A percentile compares a stretch with the other conserved stretches of the same genome.
phyloP scores from a whole-genome alignment of 305 asterid genomes.

The Fraxinus albicans region DNA sequence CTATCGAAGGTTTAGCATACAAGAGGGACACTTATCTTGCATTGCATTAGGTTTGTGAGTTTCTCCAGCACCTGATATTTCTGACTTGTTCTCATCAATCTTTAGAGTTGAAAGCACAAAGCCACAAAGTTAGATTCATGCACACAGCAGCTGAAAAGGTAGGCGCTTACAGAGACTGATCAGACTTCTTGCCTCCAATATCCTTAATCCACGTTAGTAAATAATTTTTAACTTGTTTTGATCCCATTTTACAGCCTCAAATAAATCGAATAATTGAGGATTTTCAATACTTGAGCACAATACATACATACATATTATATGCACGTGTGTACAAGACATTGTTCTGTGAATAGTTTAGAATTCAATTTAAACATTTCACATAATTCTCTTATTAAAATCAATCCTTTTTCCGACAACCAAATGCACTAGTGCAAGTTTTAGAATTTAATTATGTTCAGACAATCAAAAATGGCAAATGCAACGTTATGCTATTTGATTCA shows the following conservation, averaged over 20 bases:
- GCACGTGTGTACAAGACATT: too few species aligned
- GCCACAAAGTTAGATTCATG: constrained; percentile 29
- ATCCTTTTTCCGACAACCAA: neutral
- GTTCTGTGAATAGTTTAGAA: neutral
- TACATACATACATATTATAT: too few species aligned
- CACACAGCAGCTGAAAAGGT: constrained; percentile 44
- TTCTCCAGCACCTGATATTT: constrained; percentile 53
- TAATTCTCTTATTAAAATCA: neutral
- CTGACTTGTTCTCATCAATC: constrained; percentile 55
- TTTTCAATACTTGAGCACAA: too few species aligned
- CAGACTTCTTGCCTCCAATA: constrained; percentile 59
- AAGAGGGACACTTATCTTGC: constrained; percentile 69
- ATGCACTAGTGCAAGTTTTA: neutral
- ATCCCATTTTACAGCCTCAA: too few species aligned
- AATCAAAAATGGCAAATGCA: neutral
- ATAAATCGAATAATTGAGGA: too few species aligned
- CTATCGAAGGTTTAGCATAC: constrained; percentile 53
- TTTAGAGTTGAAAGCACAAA: constrained; percentile 39
- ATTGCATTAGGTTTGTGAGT: constrained; percentile 44
- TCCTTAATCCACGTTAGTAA: too few species aligned
- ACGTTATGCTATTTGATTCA: neutral
- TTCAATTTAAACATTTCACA: neutral
- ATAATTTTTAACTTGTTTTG: too few species aligned
- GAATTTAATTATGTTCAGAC: neutral
- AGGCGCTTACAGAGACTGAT: constrained; percentile 46